These are phyloP conservation scores for Fraxinus ornus DNA, from an alignment of 305 asterid species.

Conservation along the genomic window DNA sequence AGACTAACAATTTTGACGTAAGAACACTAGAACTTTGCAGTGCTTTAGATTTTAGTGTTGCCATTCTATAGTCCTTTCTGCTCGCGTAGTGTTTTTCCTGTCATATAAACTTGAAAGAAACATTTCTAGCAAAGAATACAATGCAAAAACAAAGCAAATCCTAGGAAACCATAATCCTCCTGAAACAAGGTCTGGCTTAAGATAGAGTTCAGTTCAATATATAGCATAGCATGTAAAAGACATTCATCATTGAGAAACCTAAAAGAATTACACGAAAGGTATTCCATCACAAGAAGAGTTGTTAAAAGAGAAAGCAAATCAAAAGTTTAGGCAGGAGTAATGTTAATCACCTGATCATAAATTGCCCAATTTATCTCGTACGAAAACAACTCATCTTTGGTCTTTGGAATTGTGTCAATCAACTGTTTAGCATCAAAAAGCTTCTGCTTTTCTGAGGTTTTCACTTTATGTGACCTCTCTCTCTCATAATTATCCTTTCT, in stretches of 20 bases:
- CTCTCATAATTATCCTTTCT: constrained; percentile 57
- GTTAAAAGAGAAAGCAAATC: not conserved
- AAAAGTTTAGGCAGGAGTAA: constrained; percentile 20
- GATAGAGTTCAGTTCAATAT: not conserved
- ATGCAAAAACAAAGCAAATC: not conserved
- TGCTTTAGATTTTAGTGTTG: not conserved
- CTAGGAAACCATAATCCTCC: not conserved
- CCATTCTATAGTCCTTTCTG: not conserved
- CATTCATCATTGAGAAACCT: not conserved
- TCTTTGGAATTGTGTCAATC: constrained; percentile 96
- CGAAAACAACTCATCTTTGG: constrained; percentile 91
- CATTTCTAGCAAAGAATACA: not conserved
- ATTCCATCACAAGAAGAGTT: constrained; percentile 1
- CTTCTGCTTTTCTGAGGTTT: constrained; percentile 74
- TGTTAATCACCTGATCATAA: constrained; percentile 74
- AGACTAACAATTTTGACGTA: not conserved
- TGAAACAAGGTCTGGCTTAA: not conserved
- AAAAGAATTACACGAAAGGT: not conserved
- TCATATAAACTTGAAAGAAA: not conserved
- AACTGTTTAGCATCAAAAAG: constrained; percentile 92
- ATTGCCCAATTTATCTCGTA: constrained; percentile 83
- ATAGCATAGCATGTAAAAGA: not conserved
- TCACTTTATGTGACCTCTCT: constrained; percentile 57
- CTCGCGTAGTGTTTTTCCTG: not conserved
- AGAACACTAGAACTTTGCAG: not conserved